A percentile compares a stretch with the other conserved stretches of the same genome.
phyloP scores from a whole-genome alignment of 129 eudicot species.

The Ambrosia trifida region DNA sequence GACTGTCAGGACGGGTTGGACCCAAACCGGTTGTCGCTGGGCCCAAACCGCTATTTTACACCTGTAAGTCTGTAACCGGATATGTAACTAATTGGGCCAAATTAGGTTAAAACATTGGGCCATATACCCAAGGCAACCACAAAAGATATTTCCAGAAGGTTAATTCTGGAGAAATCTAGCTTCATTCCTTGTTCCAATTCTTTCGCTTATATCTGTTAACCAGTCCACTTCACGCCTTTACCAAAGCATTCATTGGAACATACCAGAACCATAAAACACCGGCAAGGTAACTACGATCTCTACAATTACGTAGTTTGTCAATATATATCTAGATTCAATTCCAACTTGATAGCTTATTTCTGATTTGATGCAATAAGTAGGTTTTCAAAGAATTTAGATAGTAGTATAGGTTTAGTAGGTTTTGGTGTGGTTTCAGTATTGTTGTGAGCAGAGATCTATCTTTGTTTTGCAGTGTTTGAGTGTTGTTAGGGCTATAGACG shows the following conservation, averaged over 20 bases:
- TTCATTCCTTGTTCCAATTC: not conserved
- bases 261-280: conserved; percentile 5
- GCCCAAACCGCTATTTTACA: too few species aligned
- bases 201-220: not conserved
- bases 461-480: not conserved
- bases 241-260: conserved; percentile 14
- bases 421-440: conserved; percentile 4
- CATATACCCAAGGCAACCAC: not conserved
- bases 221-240: conserved; percentile 13
- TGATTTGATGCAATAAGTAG: not conserved
- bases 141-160: conserved; percentile 34
- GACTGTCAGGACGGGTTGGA: too few species aligned
- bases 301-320: not conserved
- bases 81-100: too few species aligned
- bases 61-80: too few species aligned
- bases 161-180: conserved; percentile 22
- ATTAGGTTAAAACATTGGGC: not conserved
- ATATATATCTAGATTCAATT: too few species aligned
- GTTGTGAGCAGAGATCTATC: not conserved
- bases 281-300: conserved; percentile 26
- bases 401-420: not conserved
- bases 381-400: not conserved
- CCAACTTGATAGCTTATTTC: too few species aligned
- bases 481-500: not conserved
- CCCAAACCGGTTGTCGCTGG: too few species aligned